These are phyloP conservation scores for Scedosporium aurantiacum DNA, from an alignment of 2,329 filamentous ascomycete genomes.

Conservation along the genomic window DNA sequence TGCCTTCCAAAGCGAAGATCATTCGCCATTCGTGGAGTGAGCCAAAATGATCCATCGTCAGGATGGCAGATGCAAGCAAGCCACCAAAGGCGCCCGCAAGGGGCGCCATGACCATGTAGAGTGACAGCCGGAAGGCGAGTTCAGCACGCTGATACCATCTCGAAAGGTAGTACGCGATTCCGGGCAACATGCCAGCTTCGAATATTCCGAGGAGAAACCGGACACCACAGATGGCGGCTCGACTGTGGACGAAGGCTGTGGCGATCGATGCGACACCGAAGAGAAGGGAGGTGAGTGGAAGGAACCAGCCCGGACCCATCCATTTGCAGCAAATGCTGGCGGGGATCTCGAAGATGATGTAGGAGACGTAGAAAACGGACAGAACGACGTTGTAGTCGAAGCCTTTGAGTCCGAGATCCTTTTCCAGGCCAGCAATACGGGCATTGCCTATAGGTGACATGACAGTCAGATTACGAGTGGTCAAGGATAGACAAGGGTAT, in stretches of 20 bases:
- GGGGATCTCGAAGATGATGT: slow-evolving; percentile 56
- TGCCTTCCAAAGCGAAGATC: slow-evolving; percentile 63
- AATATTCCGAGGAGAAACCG: slow-evolving; percentile 50
- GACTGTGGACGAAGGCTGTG: slow-evolving; percentile 47
- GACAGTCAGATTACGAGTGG: background rate
- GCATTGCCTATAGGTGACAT: slow-evolving; percentile 37
- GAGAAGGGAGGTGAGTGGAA: slow-evolving; percentile 42
- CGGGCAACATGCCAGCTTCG: slow-evolving; percentile 54
- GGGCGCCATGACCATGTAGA: slow-evolving; percentile 56
- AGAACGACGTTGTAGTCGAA: slow-evolving; percentile 54
- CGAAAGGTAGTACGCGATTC: slow-evolving; percentile 54
- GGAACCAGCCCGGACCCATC: slow-evolving; percentile 54
- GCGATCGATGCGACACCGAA: slow-evolving; percentile 51
- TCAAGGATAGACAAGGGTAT: no score
- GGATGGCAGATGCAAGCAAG: slow-evolving; percentile 49
- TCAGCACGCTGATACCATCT: slow-evolving; percentile 42
- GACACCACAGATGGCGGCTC: slow-evolving; percentile 36
- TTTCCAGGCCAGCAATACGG: slow-evolving; percentile 44
- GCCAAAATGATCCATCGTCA: slow-evolving; percentile 46
- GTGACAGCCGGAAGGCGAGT: slow-evolving; percentile 48
- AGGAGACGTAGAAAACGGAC: slow-evolving; percentile 52
- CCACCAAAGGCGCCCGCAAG: slow-evolving; percentile 59
- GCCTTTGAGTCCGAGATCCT: slow-evolving; percentile 39
- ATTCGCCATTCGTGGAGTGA: slow-evolving; percentile 50
- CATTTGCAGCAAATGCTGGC: slow-evolving; percentile 52